Evolutionary conservation across 768 basidiomycete species (phyloP), one percentile per base, ranked within the genome.

Genomic region (Coprinellus micaceus): DNA sequence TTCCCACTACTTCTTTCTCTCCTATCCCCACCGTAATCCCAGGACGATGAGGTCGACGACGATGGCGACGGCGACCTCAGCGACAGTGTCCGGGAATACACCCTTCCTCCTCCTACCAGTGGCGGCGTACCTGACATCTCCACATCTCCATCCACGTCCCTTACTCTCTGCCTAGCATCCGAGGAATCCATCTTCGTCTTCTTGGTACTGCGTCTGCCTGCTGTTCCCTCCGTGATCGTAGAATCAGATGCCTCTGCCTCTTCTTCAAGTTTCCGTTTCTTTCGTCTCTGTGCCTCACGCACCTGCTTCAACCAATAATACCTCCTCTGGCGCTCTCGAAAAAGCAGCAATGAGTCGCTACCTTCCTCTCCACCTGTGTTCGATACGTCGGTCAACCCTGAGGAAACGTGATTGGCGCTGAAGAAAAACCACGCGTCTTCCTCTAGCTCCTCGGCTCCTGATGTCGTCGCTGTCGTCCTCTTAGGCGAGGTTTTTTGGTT

Each of bases 301-400:
- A 36, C 49, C 49, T 51, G 49, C 49, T 51, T 51, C 1, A 51
- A 19, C 49, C 29, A 51, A 51, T 36, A 51, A 30, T 19, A 36
- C 30, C 19, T 17, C 13, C 49, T 39, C 49, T 51, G 49, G 30
- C 49, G 17, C 49, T 51, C 49, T 22, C 49, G 1, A 51, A 51
- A 51, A 10, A 51, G 17, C 29, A 51, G 15, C 49, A 51, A 37
- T 30, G 49, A 51, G 9, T 29, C 30, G 10, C 13, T 37, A n/a
- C 29, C 49, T 26, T 30, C 28, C 11, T 6, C 21, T 11, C 15
- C 45, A 6, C 9, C 24, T 9, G 22, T 13, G n/a, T n/a, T 28
- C 24, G 15, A 28, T n/a, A 26, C 24, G 47, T 48, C 47, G 25
- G 25, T 15, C 36, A 37, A 9, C 9, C 36, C 17, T 17, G 36